These are phyloP conservation scores for Wickerhamomyces pijperi DNA, from an alignment of 805 yeast species.

Conservation along the genomic window DNA sequence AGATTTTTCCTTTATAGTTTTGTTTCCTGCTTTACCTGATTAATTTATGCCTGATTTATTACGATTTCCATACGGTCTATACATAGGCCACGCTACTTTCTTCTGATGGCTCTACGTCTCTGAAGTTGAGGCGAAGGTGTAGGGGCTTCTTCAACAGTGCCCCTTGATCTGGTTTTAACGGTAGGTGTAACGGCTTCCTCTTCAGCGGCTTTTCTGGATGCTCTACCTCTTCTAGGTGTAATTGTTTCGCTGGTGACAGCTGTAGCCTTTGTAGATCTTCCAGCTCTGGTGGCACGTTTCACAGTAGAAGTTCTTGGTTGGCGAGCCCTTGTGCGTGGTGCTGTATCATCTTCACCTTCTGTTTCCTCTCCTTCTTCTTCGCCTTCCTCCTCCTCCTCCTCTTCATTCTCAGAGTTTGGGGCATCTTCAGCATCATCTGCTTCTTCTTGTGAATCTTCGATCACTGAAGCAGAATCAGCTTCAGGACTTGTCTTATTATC, in stretches of 20 bases:
- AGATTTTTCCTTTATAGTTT: background rate
- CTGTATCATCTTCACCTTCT: slow-evolving; percentile 5
- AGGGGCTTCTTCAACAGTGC: slow-evolving; percentile 1
- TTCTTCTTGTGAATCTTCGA: slow-evolving; percentile 3
- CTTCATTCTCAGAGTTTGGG: too few species aligned
- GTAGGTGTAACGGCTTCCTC: background rate
- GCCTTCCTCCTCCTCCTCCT: slow-evolving; percentile 3
- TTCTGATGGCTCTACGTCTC: slow-evolving; percentile 1
- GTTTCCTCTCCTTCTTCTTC: slow-evolving; percentile 8
- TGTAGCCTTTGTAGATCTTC: background rate
- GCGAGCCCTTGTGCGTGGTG: background rate
- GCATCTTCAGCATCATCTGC: slow-evolving; percentile 3
- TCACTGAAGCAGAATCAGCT: too few species aligned
- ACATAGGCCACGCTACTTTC: background rate
- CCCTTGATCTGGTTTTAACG: slow-evolving; percentile 4
- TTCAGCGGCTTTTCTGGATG: background rate
- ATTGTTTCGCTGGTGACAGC: slow-evolving; percentile 2
- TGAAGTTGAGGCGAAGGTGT: background rate
- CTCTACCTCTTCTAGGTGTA: background rate
- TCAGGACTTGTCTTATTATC: background rate
- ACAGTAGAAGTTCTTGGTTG: slow-evolving; percentile 1
- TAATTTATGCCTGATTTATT: too few species aligned
- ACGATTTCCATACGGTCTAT: background rate
- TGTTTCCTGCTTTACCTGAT: too few species aligned
- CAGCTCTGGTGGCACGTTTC: too few species aligned